Evolutionary conservation across 371 early-diverging fungal species (phyloP).

Genomic region (Rhizopus sp.): DNA sequence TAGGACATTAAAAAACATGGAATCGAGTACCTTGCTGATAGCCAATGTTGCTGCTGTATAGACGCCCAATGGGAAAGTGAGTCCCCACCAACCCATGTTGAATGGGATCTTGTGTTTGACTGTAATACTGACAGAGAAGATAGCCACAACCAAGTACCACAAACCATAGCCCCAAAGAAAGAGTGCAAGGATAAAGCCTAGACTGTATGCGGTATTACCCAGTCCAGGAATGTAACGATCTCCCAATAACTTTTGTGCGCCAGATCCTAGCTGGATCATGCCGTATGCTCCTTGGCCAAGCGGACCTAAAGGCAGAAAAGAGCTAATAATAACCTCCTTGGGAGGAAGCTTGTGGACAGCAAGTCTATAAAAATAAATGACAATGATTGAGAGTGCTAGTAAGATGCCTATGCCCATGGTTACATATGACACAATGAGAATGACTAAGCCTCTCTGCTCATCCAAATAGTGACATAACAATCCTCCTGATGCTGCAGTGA

Average conservation of each 20-base stretch:
- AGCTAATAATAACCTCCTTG: constrained; percentile 46
- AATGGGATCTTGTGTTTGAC: constrained; percentile 38
- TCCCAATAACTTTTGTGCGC: constrained; percentile 30
- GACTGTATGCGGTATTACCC: constrained; percentile 16
- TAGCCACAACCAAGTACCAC: constrained; percentile 48
- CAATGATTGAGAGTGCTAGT: constrained; percentile 39
- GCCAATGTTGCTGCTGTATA: constrained; percentile 31
- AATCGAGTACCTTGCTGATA: constrained; percentile 11
- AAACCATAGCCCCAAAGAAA: constrained; percentile 51
- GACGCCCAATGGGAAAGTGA: constrained; percentile 53
- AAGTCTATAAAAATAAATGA: constrained; percentile 46
- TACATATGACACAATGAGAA: constrained; percentile 43
- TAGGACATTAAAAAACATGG: constrained; percentile 20
- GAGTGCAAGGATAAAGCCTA: constrained; percentile 35
- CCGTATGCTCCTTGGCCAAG: constrained; percentile 55
- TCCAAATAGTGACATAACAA: constrained; percentile 33
- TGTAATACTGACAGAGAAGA: constrained; percentile 29
- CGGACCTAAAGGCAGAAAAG: constrained; percentile 42
- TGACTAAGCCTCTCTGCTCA: constrained; percentile 21
- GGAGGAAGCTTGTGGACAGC: constrained; percentile 46
- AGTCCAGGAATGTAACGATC: constrained; percentile 15
- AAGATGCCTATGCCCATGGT: constrained; percentile 52
- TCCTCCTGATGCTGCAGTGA: constrained; percentile 49
- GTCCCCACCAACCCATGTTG: constrained; percentile 59
- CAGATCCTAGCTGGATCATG: constrained; percentile 43